Base-by-base conservation (phyloP, 305 asterid species). In the Salvia sclarea region DNA sequence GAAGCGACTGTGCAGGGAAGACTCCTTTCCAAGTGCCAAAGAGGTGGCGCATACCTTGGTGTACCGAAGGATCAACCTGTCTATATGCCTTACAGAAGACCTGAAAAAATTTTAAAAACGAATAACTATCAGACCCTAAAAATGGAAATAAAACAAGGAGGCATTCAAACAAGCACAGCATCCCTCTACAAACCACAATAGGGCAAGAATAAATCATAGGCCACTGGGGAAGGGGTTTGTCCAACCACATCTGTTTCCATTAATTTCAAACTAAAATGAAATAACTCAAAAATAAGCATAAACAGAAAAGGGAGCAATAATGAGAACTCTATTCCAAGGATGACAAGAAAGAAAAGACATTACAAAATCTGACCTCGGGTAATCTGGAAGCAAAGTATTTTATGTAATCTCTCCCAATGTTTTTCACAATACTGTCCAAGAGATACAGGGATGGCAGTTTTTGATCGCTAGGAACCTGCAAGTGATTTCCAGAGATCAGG, bases 351-450 rank as follows among this genome's bases (percentile, higher is more conserved):
- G 24, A 68, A 41, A 17, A 48, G 35, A 74, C 50, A 66, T 40
- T 61, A 47, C 22, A 60, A 74, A 72, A 73, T 61, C 91, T 84
- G 71, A 94, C 99, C 99, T 94, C 99, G 1, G 96, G 98, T 72
- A 94, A 77, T 79, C 81, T 91, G 75, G 88, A 54, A 63, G 95
- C 93, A 59, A 91, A 91, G 79, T 76, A 79, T 75, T 86, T 94
- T 68, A 94, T 89, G 90, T 94, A 94, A 83, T 94, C 98, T 81
- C 84, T 78, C 83, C 97, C 97, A 73, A 94, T 89, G 83, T 91
- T 94, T 91, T 94, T 94, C 93, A 94, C 99, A 67, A 91, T 91
- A 82, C 96, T 94, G 90, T 94, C 99, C 75, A 94, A 75, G 65
- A 94, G 83, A 76, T 94, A 94, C 37, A 94, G 89, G 45, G 98